A percentile compares a stretch with the other conserved stretches of the same genome.
These are phyloP conservation scores for Pinus tabuliformis DNA, from an alignment of 75 land plant genomes.

Conservation along the genomic window DNA sequence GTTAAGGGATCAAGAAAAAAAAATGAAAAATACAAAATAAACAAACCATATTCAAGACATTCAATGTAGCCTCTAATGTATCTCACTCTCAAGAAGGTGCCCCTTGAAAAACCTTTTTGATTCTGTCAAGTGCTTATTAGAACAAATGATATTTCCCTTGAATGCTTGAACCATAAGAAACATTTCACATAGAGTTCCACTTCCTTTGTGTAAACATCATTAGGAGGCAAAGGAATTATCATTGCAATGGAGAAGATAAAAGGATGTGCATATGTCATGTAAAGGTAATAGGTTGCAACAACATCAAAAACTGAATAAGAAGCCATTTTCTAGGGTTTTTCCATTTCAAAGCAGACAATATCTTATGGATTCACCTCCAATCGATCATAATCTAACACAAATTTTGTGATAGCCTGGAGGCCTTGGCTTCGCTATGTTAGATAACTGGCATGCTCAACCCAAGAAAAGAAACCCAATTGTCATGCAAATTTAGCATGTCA, in stretches of 20 bases:
- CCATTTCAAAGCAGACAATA: conserved; percentile 96
- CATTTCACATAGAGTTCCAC: conserved; percentile 99
- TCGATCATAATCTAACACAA: conserved; percentile 94
- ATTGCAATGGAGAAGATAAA: conserved; percentile 98
- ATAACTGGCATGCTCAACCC: conserved; percentile 99
- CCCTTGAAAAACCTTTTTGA: conserved; percentile 79
- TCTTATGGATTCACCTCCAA: conserved; percentile 99
- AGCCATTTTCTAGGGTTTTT: conserved; percentile 97
- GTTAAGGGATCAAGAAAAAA: conserved; percentile 94
- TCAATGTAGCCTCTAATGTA: conserved; percentile 99
- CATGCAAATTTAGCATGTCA: conserved; percentile 97
- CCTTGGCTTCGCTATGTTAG: conserved; percentile 99
- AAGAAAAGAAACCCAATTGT: conserved; percentile 97
- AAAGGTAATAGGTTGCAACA: conserved; percentile 92
- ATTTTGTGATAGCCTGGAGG: conserved; percentile 96
- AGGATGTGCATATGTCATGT: conserved; percentile 99
- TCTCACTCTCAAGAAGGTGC: conserved; percentile 92
- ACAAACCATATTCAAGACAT: conserved; percentile 98
- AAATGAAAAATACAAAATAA: conserved; percentile 92
- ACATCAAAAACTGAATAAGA: conserved; percentile 99
- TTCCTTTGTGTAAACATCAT: conserved; percentile 67
- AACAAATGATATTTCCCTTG: conserved; percentile 94
- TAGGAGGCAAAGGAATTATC: conserved; percentile 68
- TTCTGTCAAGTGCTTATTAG: conserved; percentile 94
- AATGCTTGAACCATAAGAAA: conserved; percentile 99